These are phyloP conservation scores for Macroventuria anomochaeta DNA, from an alignment of 2,329 filamentous ascomycete genomes.

Conservation along the genomic window DNA sequence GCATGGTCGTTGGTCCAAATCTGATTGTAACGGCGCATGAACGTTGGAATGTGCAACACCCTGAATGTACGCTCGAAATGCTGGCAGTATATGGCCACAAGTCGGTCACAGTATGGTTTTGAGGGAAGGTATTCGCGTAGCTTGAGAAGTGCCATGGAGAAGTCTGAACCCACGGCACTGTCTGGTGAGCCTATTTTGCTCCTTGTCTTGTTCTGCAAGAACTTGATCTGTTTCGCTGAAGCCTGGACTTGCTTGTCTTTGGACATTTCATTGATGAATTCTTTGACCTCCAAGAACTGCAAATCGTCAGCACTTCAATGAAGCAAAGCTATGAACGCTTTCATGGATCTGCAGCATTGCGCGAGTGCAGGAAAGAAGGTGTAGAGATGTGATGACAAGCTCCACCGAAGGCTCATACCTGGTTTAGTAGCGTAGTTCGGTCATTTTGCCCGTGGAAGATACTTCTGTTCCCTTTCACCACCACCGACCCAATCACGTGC, in stretches of 20 bases:
- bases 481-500: conserved; percentile 24
- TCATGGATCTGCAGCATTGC: background rate
- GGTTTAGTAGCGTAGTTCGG: conserved; percentile 28
- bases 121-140: conserved; percentile 28
- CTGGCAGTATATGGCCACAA: conserved; percentile 27
- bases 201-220: conserved; percentile 23
- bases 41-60: conserved; percentile 34
- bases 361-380: background rate
- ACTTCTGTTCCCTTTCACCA: conserved; percentile 27
- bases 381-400: background rate
- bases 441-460: conserved; percentile 32
- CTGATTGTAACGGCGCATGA: conserved; percentile 30
- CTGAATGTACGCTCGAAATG: conserved; percentile 36
- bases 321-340: background rate
- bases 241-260: conserved; percentile 23
- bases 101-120: conserved; percentile 30
- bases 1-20: conserved; percentile 25
- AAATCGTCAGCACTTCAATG: conserved; percentile 4
- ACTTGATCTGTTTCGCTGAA: conserved; percentile 25
- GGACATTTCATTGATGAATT: conserved; percentile 22
- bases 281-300: conserved; percentile 27
- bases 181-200: conserved; percentile 20
- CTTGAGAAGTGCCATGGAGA: conserved; percentile 26
- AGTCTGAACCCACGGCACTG: conserved; percentile 12
- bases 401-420: conserved; percentile 16